These are phyloP conservation scores for Cenchrus americanus DNA, from an alignment of 176 grass and related monocot genomes.

Conservation along the genomic window DNA sequence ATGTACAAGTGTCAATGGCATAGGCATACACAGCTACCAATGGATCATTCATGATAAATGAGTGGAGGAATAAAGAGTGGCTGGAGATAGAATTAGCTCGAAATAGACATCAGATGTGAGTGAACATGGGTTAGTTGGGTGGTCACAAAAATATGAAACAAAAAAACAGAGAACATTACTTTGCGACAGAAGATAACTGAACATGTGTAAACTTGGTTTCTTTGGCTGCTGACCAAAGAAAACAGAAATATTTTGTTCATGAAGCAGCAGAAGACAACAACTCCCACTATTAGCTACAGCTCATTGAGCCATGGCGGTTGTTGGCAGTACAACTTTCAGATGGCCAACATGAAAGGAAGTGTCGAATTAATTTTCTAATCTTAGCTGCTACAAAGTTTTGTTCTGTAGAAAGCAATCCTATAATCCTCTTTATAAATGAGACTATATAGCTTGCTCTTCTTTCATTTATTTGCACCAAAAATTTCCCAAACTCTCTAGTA, in stretches of 20 bases:
- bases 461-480: constrained; percentile 23
- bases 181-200: neutral
- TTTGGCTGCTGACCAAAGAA: neutral
- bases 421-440: neutral
- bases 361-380: neutral
- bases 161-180: neutral
- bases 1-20: neutral
- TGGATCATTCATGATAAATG: neutral
- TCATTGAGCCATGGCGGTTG: neutral
- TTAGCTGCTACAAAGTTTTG: constrained; percentile 14
- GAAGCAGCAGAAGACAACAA: neutral
- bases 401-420: neutral
- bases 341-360: neutral
- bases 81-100: neutral
- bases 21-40: neutral
- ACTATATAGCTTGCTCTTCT: neutral
- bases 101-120: neutral
- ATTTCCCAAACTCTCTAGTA: neutral
- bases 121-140: neutral
- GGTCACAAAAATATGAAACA: neutral
- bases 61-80: neutral
- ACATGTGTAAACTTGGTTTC: neutral
- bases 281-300: neutral
- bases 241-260: neutral
- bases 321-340: neutral